Evolutionary conservation across 1,284 basidiomycete genomes (phyloP).

Genomic region (Heterobasidion annosum): DNA sequence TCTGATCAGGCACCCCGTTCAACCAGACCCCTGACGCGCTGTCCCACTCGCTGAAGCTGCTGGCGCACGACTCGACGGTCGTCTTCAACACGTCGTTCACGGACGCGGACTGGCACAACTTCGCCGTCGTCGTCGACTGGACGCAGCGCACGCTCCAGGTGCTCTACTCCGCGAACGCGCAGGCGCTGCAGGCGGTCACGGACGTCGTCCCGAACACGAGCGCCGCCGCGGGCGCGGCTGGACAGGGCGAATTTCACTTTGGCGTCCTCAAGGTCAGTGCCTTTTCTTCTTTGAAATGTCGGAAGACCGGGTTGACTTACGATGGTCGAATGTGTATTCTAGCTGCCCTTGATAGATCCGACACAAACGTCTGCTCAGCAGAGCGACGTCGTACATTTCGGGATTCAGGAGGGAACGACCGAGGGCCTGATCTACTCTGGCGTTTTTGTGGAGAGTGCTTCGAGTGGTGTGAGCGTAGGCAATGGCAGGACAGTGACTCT

Average conservation of each 20-base stretch:
- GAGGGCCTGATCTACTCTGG: conserved; percentile 51
- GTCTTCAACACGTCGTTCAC: conserved; percentile 41
- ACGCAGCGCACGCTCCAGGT: conserved; percentile 36
- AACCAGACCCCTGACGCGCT: conserved; percentile 29
- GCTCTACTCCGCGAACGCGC: conserved; percentile 36
- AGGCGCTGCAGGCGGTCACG: conserved; percentile 30
- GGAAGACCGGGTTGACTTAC: neutral
- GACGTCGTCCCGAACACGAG: conserved; percentile 30
- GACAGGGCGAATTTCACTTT: conserved; percentile 51
- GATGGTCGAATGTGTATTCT: neutral
- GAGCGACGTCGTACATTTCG: conserved; percentile 45
- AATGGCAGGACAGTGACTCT: neutral
- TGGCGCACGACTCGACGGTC: conserved; percentile 41
- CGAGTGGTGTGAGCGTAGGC: conserved; percentile 14
- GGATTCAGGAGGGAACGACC: conserved; percentile 44
- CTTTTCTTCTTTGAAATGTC: conserved; percentile 1
- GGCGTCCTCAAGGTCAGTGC: conserved; percentile 41
- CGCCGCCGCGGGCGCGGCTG: conserved; percentile 28
- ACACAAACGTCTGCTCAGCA: conserved; percentile 35
- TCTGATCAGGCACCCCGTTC: conserved; percentile 40
- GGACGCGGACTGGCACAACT: conserved; percentile 44
- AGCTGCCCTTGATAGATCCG: conserved; percentile 47
- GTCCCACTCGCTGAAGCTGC: conserved; percentile 39
- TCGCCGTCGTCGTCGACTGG: conserved; percentile 51
- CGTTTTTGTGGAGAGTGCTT: conserved; percentile 37